Base-by-base conservation (phyloP, 768 basidiomycete species). In the Tremella fuciformis region DNA sequence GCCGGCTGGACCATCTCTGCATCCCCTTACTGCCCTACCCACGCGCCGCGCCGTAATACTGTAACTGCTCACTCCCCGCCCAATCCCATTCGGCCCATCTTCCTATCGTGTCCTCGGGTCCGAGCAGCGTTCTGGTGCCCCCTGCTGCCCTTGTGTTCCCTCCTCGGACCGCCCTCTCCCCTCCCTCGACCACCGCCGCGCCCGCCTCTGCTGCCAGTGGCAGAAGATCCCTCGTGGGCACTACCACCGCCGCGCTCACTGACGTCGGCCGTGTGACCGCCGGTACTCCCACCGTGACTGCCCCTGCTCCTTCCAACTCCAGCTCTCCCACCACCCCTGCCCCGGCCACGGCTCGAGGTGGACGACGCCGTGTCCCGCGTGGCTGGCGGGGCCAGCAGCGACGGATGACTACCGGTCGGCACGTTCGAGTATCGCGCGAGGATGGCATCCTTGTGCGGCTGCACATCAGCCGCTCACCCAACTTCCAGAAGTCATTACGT, bases 81-180 rank as follows among this genome's bases (percentile, higher is more conserved):
- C 29, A 15, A 4, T 46, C 84, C 88, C 56, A 80, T 83, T 58
- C 80, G 82, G 9, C 83, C 82, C 88, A 93, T 85, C 80, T 96
- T 96, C 78, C 85, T 88, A 75, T 92, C 92, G 69, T 89, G 88
- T 0, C 89, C 92, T 53, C 88, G 79, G 75, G 88, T 91, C 29
- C 91, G 81, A 60, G 85, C 82, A 69, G 85, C 85, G 67, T 91
- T 91, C 1, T 76, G 85, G 49, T 83, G 79, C 52, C 85, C 86
- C 13, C 87, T 84, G 76, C 87, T 89, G 66, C 87, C 84, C 74
- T 84, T 88, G 64, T 87, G 86, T 70, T 88, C 89, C 80, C 82
- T 84, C 1, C 88, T 84, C 44, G 86, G 81, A 55, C 85, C 86
- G 24, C 82, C 80, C 2, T 83, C 78, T 21, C 70, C 75, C 15